Evolutionary conservation across 2,329 filamentous ascomycete species (phyloP).

Genomic region (Alternaria brassicae): DNA sequence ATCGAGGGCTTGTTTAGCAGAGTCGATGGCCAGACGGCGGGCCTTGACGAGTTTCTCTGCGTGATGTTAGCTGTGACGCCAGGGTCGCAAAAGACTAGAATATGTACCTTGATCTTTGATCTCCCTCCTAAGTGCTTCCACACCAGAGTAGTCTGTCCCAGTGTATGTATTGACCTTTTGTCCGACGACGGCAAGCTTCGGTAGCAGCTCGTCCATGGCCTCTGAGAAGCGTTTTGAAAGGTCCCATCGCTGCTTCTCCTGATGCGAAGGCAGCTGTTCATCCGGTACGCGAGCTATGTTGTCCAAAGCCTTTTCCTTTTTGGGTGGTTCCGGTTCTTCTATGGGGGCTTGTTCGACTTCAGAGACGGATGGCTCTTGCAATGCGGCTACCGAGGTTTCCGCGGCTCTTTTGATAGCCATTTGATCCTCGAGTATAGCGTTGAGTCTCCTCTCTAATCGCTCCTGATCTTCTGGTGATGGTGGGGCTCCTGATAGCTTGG

Average conservation of each 20-base stretch:
- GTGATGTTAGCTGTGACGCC: constrained; percentile 15
- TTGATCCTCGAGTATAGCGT: constrained; percentile 20
- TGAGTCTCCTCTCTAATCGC: constrained; percentile 21
- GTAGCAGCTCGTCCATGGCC: constrained; percentile 89
- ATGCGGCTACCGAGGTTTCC: constrained; percentile 10
- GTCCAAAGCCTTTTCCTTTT: constrained; percentile 27
- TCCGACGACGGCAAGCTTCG: constrained; percentile 82
- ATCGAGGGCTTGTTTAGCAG: constrained; percentile 78
- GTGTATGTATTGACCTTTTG: constrained; percentile 93
- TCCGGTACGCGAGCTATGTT: constrained; percentile 45
- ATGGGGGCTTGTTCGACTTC: constrained; percentile 14
- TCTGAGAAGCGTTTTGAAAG: constrained; percentile 68
- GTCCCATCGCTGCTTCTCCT: constrained; percentile 62
- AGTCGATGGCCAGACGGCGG: constrained; percentile 69
- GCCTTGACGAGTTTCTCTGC: constrained; percentile 65
- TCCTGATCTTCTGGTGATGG: constrained; percentile 27
- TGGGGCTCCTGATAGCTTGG: constrained; percentile 10
- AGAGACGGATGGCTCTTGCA: constrained; percentile 2
- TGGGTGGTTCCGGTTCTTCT: constrained; percentile 9
- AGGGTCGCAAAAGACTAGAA: accelerated
- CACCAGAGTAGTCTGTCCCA: constrained; percentile 82
- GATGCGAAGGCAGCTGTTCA: constrained; percentile 60
- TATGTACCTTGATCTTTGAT: constrained; percentile 70
- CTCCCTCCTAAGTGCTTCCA: constrained; percentile 81
- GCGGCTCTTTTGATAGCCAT: constrained; percentile 13